Evolutionary conservation across 805 yeast species (phyloP), one percentile per base, ranked within the genome.

Genomic region (Metschnikowia arizonensis): DNA sequence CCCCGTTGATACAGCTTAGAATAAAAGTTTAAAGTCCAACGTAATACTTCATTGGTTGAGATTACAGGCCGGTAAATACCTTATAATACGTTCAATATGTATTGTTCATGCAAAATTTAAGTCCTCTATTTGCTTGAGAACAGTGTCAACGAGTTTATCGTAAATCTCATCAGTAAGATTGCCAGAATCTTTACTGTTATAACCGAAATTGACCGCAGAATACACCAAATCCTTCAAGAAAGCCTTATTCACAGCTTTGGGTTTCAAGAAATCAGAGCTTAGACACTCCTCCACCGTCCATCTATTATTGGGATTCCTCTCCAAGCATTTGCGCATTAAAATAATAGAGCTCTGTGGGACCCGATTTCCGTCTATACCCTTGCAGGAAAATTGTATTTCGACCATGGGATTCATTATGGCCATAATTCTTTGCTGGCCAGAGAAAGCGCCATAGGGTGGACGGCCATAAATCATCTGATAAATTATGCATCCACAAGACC

Each of bases 401-500:
- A 87, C 79, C 49, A 83, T 83, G 0, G 95, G 93, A 59, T 88
- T 85, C 77, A 86, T 86, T 31, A 88, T 91, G 1, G 96, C 96
- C 60, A 83, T 69, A 31, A 88, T 71, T 48, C 96, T 69, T 57
- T 85, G 87, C 47, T 84, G 79, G 1, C 95, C 93, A 41, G 81
- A 78, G 55, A 78, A 87, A 3, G 74, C 72, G 0, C 88, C 95
- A 68, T 88, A 90, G 1, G 99, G 99, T 1, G 97, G 91, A 49
- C 77, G 76, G 0, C 97, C 97, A 57, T 93, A 95, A 7, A 90
- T 78, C 96, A 93, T 88, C 63, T 93, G 98, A 64, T 89, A 91
- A 1, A 93, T 72, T 3, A 93, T 91, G 62, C 98, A 89, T 0
- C 99, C 99, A 65, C 96, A 86, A 17, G 98, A 89, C 99, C 99